Base-by-base conservation (phyloP, 306 rosid genomes). In the Begonia loranthoides region DNA sequence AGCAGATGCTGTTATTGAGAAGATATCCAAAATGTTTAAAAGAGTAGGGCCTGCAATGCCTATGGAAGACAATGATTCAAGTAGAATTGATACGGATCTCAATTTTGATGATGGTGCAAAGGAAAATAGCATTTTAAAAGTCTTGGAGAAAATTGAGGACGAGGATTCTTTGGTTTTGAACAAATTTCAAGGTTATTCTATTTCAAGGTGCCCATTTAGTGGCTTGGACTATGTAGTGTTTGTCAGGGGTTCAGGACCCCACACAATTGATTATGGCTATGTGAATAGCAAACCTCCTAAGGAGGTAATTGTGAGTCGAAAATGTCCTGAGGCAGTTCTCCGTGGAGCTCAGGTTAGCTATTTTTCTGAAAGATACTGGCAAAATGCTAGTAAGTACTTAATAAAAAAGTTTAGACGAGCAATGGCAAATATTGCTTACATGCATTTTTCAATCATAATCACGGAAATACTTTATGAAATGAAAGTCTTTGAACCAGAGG, bases 291-390 rank as follows among this genome's bases (percentile, higher is more conserved):
- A 53, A 62, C 74, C 80, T 64, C 84, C 87, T 3, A 90, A 90
- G 63, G 97, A 85, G 74, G 70, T 90, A 15, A 74, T 82, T 58
- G 95, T 90, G 56, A 90, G 94, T 54, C 71, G 97, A 62, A 90
- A 90, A 58, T 90, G 97, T 60, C 95, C 94, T 11, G 95, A 90
- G 76, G 97, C 95, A 0, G 97, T 90, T 78, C 95, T 90, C 54
- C 86, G 92, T 1, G 97, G 94, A 16, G 94, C 97, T 66, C 95
- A 90, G 97, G 97, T 90, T 51, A 48, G 57, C 45, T 10, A 19
- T 17, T 48, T 28, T 33, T 51, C 33, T n/a, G 19, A 13, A 3
- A 28, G 4, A 28, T 28, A 28, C 36, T 28, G 9, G 15, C 13
- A 43, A 43, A n/a, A 43, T 43, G 47, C 47, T n/a, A 43, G 15